A percentile compares a stretch with the other conserved stretches of the same genome.
Evolutionary conservation across 2,329 filamentous ascomycete genomes (phyloP).

Genomic region (Trichoderma hamatum): DNA sequence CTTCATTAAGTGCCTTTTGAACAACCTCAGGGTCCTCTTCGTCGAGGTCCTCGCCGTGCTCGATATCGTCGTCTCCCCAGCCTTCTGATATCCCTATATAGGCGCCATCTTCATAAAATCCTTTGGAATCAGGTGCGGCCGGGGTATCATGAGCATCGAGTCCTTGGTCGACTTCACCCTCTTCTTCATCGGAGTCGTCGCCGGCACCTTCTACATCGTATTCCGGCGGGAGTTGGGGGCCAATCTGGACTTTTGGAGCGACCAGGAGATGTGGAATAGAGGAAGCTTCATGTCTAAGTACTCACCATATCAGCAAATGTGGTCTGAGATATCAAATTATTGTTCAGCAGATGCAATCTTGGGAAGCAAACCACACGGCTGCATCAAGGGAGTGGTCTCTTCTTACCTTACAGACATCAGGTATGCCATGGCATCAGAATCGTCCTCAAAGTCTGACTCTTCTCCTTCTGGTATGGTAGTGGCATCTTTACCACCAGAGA

Average conservation of each 20-base stretch:
- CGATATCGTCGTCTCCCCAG: constrained; percentile 36
- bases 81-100: constrained; percentile 66
- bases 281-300: constrained; percentile 72
- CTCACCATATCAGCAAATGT: constrained; percentile 55
- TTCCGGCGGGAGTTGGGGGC: constrained; percentile 53
- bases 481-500: constrained; percentile 63
- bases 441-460: constrained; percentile 68
- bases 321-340: constrained; percentile 1
- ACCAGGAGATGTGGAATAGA: constrained; percentile 72
- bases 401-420: constrained; percentile 71
- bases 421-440: constrained; percentile 70
- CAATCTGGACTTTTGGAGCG: constrained; percentile 59
- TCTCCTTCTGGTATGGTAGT: constrained; percentile 52
- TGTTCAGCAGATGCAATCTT: constrained; percentile 26
- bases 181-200: constrained; percentile 41
- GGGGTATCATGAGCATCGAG: constrained; percentile 48
- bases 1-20: constrained; percentile 57
- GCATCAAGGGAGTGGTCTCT: constrained; percentile 33
- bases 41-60: constrained; percentile 36
- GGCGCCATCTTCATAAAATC: constrained; percentile 77
- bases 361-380: neutral
- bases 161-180: constrained; percentile 41
- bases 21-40: constrained; percentile 35
- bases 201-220: constrained; percentile 37
- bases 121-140: constrained; percentile 57